Evolutionary conservation across 257 asterid species (phyloP).

Genomic region (Solanum corneliomulleri): DNA sequence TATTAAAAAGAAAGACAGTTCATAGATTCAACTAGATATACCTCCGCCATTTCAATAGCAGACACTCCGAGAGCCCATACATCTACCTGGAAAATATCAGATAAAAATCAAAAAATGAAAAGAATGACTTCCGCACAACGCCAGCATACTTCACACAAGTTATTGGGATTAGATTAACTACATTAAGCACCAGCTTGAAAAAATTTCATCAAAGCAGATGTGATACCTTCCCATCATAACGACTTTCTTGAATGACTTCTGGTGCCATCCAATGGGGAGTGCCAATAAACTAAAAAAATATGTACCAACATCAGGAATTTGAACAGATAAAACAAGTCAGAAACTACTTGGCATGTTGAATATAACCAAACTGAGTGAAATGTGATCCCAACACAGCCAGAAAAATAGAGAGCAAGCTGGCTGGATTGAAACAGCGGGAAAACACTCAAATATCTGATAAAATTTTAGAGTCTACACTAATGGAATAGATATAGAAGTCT

Average conservation of each 20-base stretch:
- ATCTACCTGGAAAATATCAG: slow-evolving; percentile 57
- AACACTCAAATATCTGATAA: not conserved
- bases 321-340: not conserved
- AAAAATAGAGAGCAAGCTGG: not conserved
- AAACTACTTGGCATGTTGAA: not conserved
- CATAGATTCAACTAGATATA: slow-evolving; percentile 10
- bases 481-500: not conserved
- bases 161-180: not conserved
- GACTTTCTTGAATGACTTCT: slow-evolving; percentile 99
- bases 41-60: slow-evolving; percentile 99
- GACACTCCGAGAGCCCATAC: slow-evolving; percentile 99
- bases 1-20: not conserved
- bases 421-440: not conserved
- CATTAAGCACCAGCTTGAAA: not conserved
- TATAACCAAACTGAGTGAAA: not conserved
- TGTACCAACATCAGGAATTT: slow-evolving; percentile 2
- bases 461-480: not conserved
- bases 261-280: slow-evolving; percentile 99
- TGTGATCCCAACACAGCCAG: not conserved
- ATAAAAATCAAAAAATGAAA: not conserved
- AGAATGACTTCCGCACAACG: not conserved
- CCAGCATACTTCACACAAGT: not conserved
- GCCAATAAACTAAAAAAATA: slow-evolving; percentile 72
- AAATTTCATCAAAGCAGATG: not conserved
- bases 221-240: slow-evolving; percentile 91